Percentiles rank a stretch among this genome's conserved stretches.
Evolutionary conservation across 2,329 filamentous ascomycete genomes (phyloP).

Genomic region (Aspergillus sp.): DNA sequence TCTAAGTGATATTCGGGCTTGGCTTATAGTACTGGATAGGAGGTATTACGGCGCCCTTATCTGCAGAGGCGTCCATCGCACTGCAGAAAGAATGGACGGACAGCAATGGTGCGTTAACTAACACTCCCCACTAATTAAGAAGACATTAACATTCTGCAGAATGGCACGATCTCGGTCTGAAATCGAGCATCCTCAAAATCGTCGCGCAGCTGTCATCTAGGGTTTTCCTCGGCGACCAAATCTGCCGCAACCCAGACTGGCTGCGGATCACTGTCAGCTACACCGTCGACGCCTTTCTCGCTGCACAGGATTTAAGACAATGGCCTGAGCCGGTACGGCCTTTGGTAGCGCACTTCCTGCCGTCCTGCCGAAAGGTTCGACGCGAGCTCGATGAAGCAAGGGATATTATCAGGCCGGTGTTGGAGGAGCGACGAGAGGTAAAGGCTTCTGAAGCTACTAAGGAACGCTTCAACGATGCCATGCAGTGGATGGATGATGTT

Average conservation of each 20-base stretch:
- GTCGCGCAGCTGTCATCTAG: constrained; percentile 8
- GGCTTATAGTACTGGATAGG: too few species aligned
- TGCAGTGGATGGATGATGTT: too few species aligned
- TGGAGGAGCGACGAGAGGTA: too few species aligned
- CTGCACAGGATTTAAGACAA: constrained; percentile 16
- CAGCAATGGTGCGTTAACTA: neutral
- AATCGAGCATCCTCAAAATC: constrained; percentile 4
- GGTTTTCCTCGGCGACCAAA: constrained; percentile 7
- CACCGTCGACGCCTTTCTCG: constrained; percentile 13
- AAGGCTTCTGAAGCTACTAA: too few species aligned
- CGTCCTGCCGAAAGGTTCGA: neutral
- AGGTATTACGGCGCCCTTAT: neutral
- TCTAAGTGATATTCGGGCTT: neutral
- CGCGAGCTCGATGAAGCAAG: neutral
- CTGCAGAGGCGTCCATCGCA: neutral
- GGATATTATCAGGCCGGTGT: too few species aligned
- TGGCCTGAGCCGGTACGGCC: constrained; percentile 2
- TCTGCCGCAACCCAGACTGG: constrained; percentile 21
- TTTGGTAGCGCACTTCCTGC: constrained; percentile 4
- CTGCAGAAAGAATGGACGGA: constrained; percentile 10
- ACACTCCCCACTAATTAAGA: neutral
- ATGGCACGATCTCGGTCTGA: constrained; percentile 10
- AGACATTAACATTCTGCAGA: neutral
- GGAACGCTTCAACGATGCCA: too few species aligned
- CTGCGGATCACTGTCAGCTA: constrained; percentile 16